Conservation (phyloP, 306 rosid species). For the Echinosophora koreensis region DNA sequence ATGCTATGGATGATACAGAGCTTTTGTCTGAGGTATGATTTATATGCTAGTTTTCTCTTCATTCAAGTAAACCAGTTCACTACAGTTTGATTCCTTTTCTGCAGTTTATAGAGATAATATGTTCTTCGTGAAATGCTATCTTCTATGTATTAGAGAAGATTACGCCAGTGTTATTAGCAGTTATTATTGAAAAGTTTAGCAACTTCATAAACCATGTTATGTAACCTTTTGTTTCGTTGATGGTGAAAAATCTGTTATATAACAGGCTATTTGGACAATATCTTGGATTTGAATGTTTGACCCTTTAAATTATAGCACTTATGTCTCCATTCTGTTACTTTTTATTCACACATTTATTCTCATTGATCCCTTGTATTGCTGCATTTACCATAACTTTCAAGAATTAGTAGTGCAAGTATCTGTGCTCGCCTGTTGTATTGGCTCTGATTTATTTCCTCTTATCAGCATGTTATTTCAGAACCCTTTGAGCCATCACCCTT, state of each 20-base stretch:
- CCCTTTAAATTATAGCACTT: conserved; percentile 7
- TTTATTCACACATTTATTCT: conserved; percentile 13
- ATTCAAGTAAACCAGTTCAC: conserved; percentile 16
- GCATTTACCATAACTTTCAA: conserved; percentile 4
- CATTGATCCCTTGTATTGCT: conserved; percentile 7
- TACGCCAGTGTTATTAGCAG: background rate
- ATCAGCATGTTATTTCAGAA: conserved; percentile 88
- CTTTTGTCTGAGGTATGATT: conserved; percentile 84
- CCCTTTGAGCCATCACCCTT: conserved; percentile 94
- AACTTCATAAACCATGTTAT: conserved; percentile 4
- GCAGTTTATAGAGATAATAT: conserved; percentile 10
- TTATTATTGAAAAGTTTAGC: conserved; percentile 5
- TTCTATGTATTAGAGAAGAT: conserved; percentile 19
- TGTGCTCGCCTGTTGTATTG: conserved; percentile 32
- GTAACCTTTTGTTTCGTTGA: conserved; percentile 33
- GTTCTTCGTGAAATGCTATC: background rate
- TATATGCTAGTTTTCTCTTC: conserved; percentile 10
- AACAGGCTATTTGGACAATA: background rate
- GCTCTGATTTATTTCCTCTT: conserved; percentile 46
- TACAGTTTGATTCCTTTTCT: conserved; percentile 15
- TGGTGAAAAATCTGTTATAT: background rate
- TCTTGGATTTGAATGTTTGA: conserved; percentile 20
- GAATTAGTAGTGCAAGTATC: conserved; percentile 20
- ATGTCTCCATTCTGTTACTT: conserved; percentile 8
- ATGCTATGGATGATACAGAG: conserved; percentile 99